Conservation (phyloP, 208 protist species). For the Willaertia magna region DNA sequence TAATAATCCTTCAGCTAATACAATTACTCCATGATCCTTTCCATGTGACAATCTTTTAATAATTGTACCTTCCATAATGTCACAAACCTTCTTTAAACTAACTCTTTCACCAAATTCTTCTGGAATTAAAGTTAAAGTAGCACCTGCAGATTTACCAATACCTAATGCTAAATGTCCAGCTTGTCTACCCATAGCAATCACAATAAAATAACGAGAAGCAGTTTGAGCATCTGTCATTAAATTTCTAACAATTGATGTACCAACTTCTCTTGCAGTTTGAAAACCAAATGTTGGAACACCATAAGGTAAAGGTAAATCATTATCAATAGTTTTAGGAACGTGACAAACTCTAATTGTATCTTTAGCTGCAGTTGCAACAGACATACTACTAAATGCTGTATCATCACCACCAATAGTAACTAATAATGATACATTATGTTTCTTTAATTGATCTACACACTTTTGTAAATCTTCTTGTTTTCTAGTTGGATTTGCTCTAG, state of each 20-base stretch:
- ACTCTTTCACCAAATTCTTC: slow-evolving; percentile 15
- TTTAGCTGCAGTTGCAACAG: slow-evolving; percentile 8
- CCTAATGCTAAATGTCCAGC: slow-evolving; percentile 20
- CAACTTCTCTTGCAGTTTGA: slow-evolving; percentile 12
- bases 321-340: slow-evolving; percentile 27
- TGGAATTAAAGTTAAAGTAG: slow-evolving; percentile 18
- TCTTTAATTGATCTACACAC: not conserved
- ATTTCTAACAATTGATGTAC: slow-evolving; percentile 8
- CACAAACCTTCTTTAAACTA: slow-evolving; percentile 5
- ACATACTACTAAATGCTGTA: slow-evolving; percentile 5
- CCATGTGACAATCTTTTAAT: slow-evolving; percentile 11
- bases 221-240: slow-evolving; percentile 16
- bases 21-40: slow-evolving; percentile 15
- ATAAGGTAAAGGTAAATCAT: slow-evolving; percentile 20
- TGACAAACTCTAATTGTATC: slow-evolving; percentile 6
- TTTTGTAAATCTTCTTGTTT: slow-evolving; percentile 5
- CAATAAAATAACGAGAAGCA: slow-evolving; percentile 15
- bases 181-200: slow-evolving; percentile 16
- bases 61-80: slow-evolving; percentile 10
- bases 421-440: slow-evolving; percentile 10
- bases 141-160: slow-evolving; percentile 15
- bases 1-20: slow-evolving; percentile 21
- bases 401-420: slow-evolving; percentile 25
- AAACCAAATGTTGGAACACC: slow-evolving; percentile 21
- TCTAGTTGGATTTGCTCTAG: slow-evolving; percentile 10